Conservation (phyloP, 768 basidiomycete species). For the Tricholoma sp. region DNA sequence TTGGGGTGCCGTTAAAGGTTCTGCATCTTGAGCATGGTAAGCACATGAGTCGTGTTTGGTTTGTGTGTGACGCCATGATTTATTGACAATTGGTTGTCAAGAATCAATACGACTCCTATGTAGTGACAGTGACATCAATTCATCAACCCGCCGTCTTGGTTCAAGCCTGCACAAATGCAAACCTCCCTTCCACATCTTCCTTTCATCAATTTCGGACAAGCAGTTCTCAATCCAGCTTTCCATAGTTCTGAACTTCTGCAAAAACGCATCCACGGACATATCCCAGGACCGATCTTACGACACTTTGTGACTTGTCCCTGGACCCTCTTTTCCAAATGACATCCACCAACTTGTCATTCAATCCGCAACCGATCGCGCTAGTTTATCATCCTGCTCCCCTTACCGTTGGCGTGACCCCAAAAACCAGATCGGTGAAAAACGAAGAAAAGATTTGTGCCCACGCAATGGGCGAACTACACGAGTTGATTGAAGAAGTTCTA, state of each 20-base stretch:
- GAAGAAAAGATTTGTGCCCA: background rate
- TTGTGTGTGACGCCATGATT: too few relatives aligned
- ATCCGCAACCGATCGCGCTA: background rate
- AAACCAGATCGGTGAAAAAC: background rate
- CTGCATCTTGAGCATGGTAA: too few relatives aligned
- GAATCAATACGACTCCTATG: too few relatives aligned
- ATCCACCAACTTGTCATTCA: background rate
- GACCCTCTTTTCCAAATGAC: background rate
- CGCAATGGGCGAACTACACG: background rate
- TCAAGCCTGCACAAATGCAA: too few relatives aligned
- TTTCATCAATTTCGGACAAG: background rate
- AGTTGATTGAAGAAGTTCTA: background rate
- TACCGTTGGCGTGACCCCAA: background rate
- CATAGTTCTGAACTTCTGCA: background rate
- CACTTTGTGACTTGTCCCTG: background rate
- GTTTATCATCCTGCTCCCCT: background rate
- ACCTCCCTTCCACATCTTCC: background rate
- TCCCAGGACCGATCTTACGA: background rate
- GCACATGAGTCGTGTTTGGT: too few relatives aligned
- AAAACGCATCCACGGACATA: background rate
- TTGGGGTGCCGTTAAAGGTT: too few relatives aligned
- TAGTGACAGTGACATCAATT: too few relatives aligned
- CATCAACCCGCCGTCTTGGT: too few relatives aligned
- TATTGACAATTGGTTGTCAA: too few relatives aligned
- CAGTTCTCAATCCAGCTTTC: background rate